phyloP scores from a whole-genome alignment of 306 rosid genomes.

The Erythrophleum fordii region DNA sequence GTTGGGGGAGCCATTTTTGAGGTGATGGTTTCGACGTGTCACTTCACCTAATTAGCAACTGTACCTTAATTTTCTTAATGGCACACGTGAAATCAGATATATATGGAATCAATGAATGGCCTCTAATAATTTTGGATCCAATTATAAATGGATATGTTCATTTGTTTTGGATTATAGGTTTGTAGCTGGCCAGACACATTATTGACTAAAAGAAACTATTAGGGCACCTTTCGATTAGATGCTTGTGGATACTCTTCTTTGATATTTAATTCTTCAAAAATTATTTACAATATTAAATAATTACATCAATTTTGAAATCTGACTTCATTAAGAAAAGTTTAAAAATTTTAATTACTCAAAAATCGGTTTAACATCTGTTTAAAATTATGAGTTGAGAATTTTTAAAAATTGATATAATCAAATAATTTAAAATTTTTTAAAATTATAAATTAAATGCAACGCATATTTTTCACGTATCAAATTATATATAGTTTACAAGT shows the following conservation, averaged over 20 bases:
- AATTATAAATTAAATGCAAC: neutral
- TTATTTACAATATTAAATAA: neutral
- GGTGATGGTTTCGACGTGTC: slow-evolving; percentile 16
- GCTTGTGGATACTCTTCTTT: neutral
- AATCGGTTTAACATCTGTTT: neutral
- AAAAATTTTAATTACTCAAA: neutral
- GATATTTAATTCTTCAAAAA: neutral
- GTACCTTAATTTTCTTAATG: slow-evolving; percentile 1
- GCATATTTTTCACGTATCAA: neutral
- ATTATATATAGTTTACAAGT: neutral
- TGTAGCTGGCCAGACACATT: slow-evolving; percentile 31
- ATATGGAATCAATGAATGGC: neutral
- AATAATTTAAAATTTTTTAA: neutral
- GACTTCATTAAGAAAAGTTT: neutral
- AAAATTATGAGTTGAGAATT: neutral
- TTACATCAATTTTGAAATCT: neutral
- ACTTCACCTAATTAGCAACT: slow-evolving; percentile 7
- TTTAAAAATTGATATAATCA: neutral
- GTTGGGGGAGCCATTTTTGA: neutral
- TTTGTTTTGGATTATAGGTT: slow-evolving; percentile 32
- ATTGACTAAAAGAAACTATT: slow-evolving; percentile 26
- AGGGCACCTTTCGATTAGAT: slow-evolving; percentile 9
- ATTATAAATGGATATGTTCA: slow-evolving; percentile 32
- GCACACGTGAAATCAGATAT: neutral
- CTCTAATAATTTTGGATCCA: slow-evolving; percentile 19